Percentiles rank a stretch among this genome's conserved stretches.
These are phyloP conservation scores for Conticribra guillardii DNA, from an alignment of 108 stramenopile genomes.

Conservation along the genomic window DNA sequence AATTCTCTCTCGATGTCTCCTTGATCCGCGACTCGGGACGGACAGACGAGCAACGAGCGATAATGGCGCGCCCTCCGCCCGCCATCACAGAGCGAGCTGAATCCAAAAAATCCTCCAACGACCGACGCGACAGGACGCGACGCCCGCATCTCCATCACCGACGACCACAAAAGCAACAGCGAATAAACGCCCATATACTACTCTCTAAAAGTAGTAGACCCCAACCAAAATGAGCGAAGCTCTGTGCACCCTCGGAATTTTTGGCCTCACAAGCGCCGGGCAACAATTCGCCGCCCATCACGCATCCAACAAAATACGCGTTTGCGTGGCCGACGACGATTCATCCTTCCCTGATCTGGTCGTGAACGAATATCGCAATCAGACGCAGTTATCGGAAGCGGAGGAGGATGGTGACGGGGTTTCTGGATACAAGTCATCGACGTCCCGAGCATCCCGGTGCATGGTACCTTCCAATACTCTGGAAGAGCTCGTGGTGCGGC, in stretches of 20 bases:
- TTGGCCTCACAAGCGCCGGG: conserved; percentile 33
- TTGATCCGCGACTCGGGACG: no score
- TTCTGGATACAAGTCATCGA: no score
- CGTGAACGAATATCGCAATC: conserved; percentile 30
- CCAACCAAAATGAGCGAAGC: conserved; percentile 32
- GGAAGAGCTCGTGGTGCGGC: conserved; percentile 19
- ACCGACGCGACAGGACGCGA: no score
- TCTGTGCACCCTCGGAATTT: conserved; percentile 35
- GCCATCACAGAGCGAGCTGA: no score
- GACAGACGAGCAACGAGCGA: no score
- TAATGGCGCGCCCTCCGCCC: no score
- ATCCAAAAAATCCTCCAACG: no score
- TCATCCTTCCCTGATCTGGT: conserved; percentile 32
- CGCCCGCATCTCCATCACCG: no score
- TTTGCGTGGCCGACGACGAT: conserved; percentile 35
- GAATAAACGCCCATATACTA: no score
- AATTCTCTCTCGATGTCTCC: no score
- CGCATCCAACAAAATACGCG: conserved; percentile 26
- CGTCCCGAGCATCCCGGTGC: conserved; percentile 23
- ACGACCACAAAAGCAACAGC: no score
- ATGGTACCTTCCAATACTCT: conserved; percentile 18
- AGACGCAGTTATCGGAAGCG: background rate
- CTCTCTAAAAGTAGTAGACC: no score
- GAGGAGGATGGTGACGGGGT: conserved; percentile 1
- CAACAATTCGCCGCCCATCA: conserved; percentile 47